Evolutionary conservation across 768 basidiomycete genomes (phyloP), one percentile per base, ranked within the genome.

Genomic region (Tephrocybe sp.): DNA sequence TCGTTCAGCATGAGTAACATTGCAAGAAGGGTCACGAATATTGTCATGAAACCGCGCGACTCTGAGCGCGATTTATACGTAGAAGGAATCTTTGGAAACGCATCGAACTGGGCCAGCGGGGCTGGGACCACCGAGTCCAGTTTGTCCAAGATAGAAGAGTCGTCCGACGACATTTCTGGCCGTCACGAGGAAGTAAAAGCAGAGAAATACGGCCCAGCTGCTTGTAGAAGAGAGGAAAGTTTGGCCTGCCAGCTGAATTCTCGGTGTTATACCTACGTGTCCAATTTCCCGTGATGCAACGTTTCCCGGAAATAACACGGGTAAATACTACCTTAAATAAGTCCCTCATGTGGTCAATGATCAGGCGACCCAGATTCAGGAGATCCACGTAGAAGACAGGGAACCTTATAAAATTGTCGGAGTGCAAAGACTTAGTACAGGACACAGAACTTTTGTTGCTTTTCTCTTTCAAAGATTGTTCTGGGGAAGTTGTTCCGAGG

Each of bases 1-100:
- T 98, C 95, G 58, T 96, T 95, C 52, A 92, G 76, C 48, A 94
- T 78, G 16, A 96, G 78, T 21, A 93, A 57, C 44, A 90, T 68
- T 9, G 88, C 83, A 37, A 92, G 55, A 36, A 87, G 56, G 6
- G 74, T 67, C 45, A 93, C 81, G 53, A 87, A 79, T 60, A 92
- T 52, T 16, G 91, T 93, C 68, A 91, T 75, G 66, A 92, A 82
- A 9, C 92, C 92, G 28, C 92, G 82, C 6, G 84, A 83, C 60
- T 86, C 83, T 8, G 89, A 87, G 48, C 87, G 83, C 24, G 84
- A 64, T 65, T 86, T 89, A 79, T 92, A 95, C 0, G 87, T 82
- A 18, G 86, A 79, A 9, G 87, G 86, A 11, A 92, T 74, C 67
- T 94, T 92, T 40, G 89, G 87, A 63, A 94, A 94, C 0, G 91